Conservation (phyloP, 2,329 filamentous ascomycete species). For the Zymoseptoria crescenta region DNA sequence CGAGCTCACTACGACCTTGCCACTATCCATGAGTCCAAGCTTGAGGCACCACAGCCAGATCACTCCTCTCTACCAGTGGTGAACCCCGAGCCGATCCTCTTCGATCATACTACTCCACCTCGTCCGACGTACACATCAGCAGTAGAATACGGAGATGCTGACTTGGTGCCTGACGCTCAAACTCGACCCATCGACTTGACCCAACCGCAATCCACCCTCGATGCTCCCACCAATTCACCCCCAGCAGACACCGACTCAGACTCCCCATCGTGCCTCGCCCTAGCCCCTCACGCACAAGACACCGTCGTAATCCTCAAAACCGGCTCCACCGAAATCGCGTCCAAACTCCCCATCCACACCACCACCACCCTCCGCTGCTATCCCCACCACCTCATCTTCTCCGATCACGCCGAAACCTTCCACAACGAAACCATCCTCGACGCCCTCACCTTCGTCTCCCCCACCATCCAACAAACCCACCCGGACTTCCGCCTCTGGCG, state of each 20-base stretch:
- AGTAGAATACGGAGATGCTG: background rate
- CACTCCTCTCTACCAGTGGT: background rate
- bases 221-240: too few species aligned
- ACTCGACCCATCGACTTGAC: background rate
- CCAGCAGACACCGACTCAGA: background rate
- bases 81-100: background rate
- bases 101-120: background rate
- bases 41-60: background rate
- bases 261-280: background rate
- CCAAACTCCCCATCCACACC: slow-evolving; percentile 28
- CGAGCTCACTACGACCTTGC: background rate
- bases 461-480: slow-evolving; percentile 12
- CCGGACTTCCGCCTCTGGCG: slow-evolving; percentile 22
- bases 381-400: slow-evolving; percentile 30
- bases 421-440: slow-evolving; percentile 29
- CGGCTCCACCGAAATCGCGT: slow-evolving; percentile 26
- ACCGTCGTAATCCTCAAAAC: slow-evolving; percentile 46
- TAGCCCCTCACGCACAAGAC: slow-evolving; percentile 34
- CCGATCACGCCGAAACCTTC: slow-evolving; percentile 32
- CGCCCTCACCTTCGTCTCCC: slow-evolving; percentile 18
- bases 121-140: background rate
- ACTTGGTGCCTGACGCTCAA: background rate
- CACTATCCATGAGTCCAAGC: background rate
- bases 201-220: background rate
- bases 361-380: slow-evolving; percentile 31